Percentiles rank a stretch among this genome's conserved stretches.
Conservation (phyloP, 2,329 filamentous ascomycete genomes). For the Leptographium flavum region DNA sequence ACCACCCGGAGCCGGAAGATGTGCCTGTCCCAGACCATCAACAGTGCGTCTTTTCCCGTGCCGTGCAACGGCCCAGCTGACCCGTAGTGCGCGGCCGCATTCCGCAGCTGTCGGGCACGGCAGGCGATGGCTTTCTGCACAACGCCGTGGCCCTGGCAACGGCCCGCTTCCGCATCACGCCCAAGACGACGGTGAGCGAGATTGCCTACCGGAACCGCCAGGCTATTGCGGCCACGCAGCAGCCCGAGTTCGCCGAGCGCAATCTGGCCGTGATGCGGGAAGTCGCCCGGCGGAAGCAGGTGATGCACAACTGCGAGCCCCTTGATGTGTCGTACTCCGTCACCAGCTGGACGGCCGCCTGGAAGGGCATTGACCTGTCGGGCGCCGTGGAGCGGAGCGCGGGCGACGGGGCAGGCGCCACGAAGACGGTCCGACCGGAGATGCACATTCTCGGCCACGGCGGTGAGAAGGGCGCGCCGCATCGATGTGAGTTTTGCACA, state of each 20-base stretch:
- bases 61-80: neutral
- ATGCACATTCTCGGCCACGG: neutral
- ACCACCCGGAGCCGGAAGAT: neutral
- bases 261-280: constrained; percentile 2
- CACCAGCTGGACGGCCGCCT: constrained; percentile 3
- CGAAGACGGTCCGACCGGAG: too few species aligned
- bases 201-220: constrained; percentile 3
- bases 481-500: neutral
- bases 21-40: neutral
- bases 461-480: neutral
- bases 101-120: neutral
- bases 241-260: neutral
- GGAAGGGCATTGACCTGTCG: constrained; percentile 3
- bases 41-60: neutral
- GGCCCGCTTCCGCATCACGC: neutral
- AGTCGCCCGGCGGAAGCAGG: constrained; percentile 2
- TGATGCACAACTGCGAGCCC: constrained; percentile 4
- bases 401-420: neutral
- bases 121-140: constrained; percentile 1
- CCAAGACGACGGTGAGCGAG: neutral
- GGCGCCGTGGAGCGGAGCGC: neutral
- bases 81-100: constrained; percentile 4
- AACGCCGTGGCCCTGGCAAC: neutral
- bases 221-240: neutral
- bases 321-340: constrained; percentile 1